phyloP scores from a whole-genome alignment of 2,329 filamentous ascomycete species.

The Penicillium sclerotiorum region DNA sequence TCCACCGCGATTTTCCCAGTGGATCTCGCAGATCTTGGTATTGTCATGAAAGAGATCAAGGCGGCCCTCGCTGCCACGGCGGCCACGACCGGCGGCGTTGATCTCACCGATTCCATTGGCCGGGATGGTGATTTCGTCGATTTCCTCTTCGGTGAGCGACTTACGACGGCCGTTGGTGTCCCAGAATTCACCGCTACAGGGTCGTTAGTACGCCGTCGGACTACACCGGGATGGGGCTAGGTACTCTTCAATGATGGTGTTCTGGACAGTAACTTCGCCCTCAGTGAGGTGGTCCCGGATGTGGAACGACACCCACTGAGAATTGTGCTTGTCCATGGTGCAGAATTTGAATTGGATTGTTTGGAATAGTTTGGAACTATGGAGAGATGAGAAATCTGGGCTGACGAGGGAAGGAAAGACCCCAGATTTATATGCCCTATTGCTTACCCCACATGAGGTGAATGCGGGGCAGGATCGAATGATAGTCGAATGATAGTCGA shows the following conservation, averaged over 20 bases:
- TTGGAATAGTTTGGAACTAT: not conserved
- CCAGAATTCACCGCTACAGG: conserved; percentile 31
- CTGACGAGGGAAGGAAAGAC: not conserved
- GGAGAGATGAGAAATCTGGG: not conserved
- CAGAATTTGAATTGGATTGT: not conserved
- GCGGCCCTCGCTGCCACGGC: conserved; percentile 36
- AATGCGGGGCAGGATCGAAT: conserved; percentile 13
- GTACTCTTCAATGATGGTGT: conserved; percentile 34
- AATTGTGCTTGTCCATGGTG: conserved; percentile 28
- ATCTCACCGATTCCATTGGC: conserved; percentile 34
- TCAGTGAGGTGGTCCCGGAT: conserved; percentile 31
- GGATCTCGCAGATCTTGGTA: conserved; percentile 35
- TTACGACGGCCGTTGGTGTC: conserved; percentile 24
- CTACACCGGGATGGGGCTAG: not conserved
- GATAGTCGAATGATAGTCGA: conserved; percentile 10
- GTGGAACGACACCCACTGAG: conserved; percentile 33
- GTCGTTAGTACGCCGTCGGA: conserved; percentile 8
- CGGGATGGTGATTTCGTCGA: conserved; percentile 33
- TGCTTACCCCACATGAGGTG: not conserved
- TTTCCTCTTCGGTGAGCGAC: conserved; percentile 31
- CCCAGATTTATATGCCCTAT: conserved; percentile 10
- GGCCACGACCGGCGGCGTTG: conserved; percentile 31
- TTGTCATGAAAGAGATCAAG: conserved; percentile 35
- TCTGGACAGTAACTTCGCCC: conserved; percentile 28
- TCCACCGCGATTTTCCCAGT: conserved; percentile 36